A percentile compares a stretch with the other conserved stretches of the same genome.
Evolutionary conservation across 1,139 yeast species (phyloP).

Genomic region (Blastobotrys persicus): DNA sequence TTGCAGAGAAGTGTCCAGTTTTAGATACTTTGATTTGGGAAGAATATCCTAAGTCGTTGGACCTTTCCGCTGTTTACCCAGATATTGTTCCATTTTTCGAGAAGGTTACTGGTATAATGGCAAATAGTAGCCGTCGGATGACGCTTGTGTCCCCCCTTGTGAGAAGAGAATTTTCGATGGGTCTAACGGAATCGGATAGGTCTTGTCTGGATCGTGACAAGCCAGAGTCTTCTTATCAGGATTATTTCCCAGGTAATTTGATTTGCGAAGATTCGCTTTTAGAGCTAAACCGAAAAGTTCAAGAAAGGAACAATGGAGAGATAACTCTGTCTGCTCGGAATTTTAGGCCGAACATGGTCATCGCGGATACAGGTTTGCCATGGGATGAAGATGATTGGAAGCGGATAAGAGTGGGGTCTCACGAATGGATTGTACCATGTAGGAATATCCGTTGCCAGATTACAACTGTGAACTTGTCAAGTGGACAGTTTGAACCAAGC

Average conservation of each 20-base stretch:
- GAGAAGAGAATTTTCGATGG: conserved; percentile 38
- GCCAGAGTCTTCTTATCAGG: conserved; percentile 41
- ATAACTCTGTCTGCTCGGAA: conserved; percentile 29
- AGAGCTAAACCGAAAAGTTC: conserved; percentile 32
- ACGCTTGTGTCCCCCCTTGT: conserved; percentile 35
- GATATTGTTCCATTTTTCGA: conserved; percentile 20
- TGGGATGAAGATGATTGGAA: conserved; percentile 44
- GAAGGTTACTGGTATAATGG: conserved; percentile 14
- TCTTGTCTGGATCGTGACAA: conserved; percentile 19
- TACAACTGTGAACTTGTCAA: conserved; percentile 40
- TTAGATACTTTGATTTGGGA: conserved; percentile 22
- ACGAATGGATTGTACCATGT: conserved; percentile 35
- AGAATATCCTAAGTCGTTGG: conserved; percentile 19
- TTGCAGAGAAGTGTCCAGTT: conserved; percentile 10
- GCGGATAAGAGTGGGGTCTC: conserved; percentile 31
- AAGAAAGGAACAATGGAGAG: conserved; percentile 23
- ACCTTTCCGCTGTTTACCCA: conserved; percentile 19
- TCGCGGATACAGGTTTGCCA: conserved; percentile 34
- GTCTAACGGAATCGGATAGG: conserved; percentile 14
- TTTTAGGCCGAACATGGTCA: conserved; percentile 45
- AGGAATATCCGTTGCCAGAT: conserved; percentile 43
- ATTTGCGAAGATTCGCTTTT: conserved; percentile 39
- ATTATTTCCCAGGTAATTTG: conserved; percentile 45
- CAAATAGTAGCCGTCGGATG: conserved; percentile 29
- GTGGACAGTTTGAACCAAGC: conserved; percentile 37